These are phyloP conservation scores for Camelina neglecta DNA, from an alignment of 345 rosid species.

Conservation along the genomic window DNA sequence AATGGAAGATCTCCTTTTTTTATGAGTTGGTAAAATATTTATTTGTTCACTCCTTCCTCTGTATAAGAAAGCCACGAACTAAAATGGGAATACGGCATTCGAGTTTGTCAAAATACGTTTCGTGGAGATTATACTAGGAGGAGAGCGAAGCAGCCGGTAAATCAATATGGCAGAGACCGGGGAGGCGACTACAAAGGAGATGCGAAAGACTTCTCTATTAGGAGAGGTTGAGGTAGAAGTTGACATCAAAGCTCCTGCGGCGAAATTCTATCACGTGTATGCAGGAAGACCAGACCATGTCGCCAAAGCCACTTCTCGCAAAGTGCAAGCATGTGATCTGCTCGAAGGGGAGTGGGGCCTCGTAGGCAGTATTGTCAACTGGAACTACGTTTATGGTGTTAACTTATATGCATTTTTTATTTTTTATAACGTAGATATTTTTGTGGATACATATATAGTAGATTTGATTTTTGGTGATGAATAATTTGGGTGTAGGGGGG, in stretches of 20 bases:
- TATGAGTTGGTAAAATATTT: neutral
- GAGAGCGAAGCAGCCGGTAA: neutral
- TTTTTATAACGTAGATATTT: no score
- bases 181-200: neutral
- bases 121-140: neutral
- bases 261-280: neutral
- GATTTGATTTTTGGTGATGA: neutral
- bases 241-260: slow-evolving; percentile 14
- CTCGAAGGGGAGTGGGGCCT: slow-evolving; percentile 7
- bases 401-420: no score
- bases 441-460: no score
- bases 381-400: slow-evolving; percentile 22
- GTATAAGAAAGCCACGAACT: neutral
- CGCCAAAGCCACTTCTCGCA: slow-evolving; percentile 10
- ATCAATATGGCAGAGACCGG: neutral
- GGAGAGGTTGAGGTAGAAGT: slow-evolving; percentile 16
- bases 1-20: neutral
- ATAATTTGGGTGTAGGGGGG: slow-evolving; percentile 11
- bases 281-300: slow-evolving; percentile 19
- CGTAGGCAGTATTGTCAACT: slow-evolving; percentile 9
- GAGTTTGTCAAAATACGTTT: neutral
- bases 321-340: slow-evolving; percentile 20
- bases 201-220: neutral
- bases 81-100: neutral
- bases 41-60: slow-evolving; percentile 1